Base-by-base conservation (phyloP, 768 basidiomycete species). In the Leccinum aurantiacum region DNA sequence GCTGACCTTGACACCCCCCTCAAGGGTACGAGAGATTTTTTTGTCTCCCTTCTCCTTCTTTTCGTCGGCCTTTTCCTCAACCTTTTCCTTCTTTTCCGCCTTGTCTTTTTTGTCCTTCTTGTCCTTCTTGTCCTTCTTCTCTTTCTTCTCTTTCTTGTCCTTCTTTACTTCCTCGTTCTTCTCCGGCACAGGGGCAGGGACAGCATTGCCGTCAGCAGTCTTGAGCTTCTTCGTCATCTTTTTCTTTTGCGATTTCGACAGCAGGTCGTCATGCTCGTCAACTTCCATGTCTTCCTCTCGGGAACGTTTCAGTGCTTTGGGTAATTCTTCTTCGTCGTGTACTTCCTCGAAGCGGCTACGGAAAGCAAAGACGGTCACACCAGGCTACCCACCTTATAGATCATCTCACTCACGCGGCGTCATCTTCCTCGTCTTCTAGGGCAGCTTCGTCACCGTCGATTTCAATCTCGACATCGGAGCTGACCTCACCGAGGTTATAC, bases 401-500 rank as follows among this genome's bases (percentile, higher is more conserved):
- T 5, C 6, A 9, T 27, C 25, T 14, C 7, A 85, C 84, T 82
- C 51, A 73, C 74, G 53, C 81, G 14, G 68, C 71, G 22, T 76
- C 74, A 15, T 74, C 74, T 5, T 75, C 76, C 24, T 74, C 74
- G 6, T 74, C 76, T 27, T 74, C 82, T 59, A 89, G 62, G 14
- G 84, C 86, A 56, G 84, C 63, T 27, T 87, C 88, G 38, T 81
- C 81, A 1, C 79, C 79, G 63, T 88, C 79, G 67, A 93, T 80
- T 68, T 93, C 80, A 67, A 93, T 79, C 69, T 93, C 91, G 44
- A 92, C 90, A 67, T 94, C 93, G 6, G 88, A 92, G 75, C 87
- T 88, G 56, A 93, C 87, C 59, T 90, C 88, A 41, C 80, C 82
- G n/a, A 91, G 80, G 65, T 86, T 81, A 62, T 82, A 89, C 0